Evolutionary conservation across 1,139 yeast species (phyloP).

Genomic region (Suhomyces coccinellae): DNA sequence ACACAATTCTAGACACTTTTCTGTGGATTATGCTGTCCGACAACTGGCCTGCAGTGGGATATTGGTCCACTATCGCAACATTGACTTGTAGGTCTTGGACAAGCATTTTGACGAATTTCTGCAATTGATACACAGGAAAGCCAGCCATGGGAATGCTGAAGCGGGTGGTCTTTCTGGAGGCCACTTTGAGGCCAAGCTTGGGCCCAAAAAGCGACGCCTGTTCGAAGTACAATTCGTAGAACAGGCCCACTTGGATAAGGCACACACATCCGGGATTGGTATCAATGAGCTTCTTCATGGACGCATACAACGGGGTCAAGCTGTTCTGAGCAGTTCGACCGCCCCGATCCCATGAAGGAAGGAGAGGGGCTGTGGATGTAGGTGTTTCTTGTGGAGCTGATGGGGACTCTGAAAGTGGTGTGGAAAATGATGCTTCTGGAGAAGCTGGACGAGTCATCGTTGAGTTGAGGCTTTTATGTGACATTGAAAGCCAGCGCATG

Average conservation of each 20-base stretch:
- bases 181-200: constrained; percentile 58
- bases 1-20: constrained; percentile 73
- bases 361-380: neutral
- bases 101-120: constrained; percentile 68
- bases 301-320: constrained; percentile 39
- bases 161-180: constrained; percentile 40
- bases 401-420: neutral
- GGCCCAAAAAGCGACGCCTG: constrained; percentile 80
- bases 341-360: constrained; percentile 43
- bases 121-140: constrained; percentile 72
- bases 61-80: constrained; percentile 83
- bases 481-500: neutral
- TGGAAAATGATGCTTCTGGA: neutral
- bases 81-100: constrained; percentile 68
- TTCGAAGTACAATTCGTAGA: constrained; percentile 85
- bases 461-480: neutral
- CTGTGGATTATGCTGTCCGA: constrained; percentile 52
- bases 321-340: constrained; percentile 33
- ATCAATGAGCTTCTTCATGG: constrained; percentile 37
- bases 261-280: constrained; percentile 70
- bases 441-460: neutral
- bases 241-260: constrained; percentile 83
- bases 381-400: neutral
- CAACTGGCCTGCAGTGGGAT: constrained; percentile 25
- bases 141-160: constrained; percentile 83